Base-by-base conservation (phyloP, 345 rosid genomes). In the Brassica rapa region DNA sequence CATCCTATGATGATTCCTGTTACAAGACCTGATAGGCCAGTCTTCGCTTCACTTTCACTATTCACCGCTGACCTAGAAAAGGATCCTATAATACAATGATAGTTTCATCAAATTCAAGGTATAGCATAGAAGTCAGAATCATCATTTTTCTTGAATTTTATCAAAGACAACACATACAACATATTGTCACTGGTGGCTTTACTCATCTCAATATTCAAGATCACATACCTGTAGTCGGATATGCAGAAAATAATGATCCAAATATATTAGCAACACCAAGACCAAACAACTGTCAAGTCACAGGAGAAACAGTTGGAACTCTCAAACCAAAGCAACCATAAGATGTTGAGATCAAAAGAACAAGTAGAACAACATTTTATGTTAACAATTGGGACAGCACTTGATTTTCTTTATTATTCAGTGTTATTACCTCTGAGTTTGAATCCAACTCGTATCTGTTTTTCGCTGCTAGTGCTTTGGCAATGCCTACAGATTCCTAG, bases 401-500 rank as follows among this genome's bases (percentile, higher is more conserved):
- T 43, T 43, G 6, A 12, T 43, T 43, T 43, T 43, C 51, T 43
- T 43, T 43, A 43, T 43, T 43, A n/a, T 11, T 2, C 0, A 43
- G 51, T 0, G 51, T 43, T 43, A 43, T 43, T 43, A 90, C 98
- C 97, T 96, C 98, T 82, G 88, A 90, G 84, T 89, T 96, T 67
- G 97, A 87, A 73, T 96, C 97, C 86, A 96, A 80, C 85, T 93
- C 96, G 53, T 96, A 96, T 63, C 97, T 89, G 32, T 93, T 93
- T 84, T 89, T 96, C 1, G 98, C 97, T 11, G 99, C 99, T 84
- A 96, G 85, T 71, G 98, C 98, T 91, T 93, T 96, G 57, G 99
- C 98, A 79, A 96, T 96, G 27, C 99, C 98, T 12, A 93, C 99
- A 81, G 98, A 96, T 87, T 96, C 98, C 98, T 96, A 80, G 62